Evolutionary conservation across 202 grass and related monocot species (phyloP), one percentile per base, ranked within the genome.

Genomic region (Cymbopogon flexuosus): DNA sequence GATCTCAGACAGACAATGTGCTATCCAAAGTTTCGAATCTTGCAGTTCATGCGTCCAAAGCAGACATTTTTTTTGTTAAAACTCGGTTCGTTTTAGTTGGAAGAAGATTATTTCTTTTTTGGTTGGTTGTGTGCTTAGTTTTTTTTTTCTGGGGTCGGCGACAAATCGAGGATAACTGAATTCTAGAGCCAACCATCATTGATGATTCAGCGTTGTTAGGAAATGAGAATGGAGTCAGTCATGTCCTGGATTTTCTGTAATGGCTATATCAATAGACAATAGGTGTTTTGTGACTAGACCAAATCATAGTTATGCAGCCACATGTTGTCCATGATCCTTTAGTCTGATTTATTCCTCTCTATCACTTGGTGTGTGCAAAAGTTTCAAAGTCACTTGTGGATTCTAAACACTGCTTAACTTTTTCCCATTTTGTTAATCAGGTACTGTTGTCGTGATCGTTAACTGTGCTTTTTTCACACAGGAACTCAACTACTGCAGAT

Each of bases 401-500:
- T 57, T 13, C 42, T 79, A 72, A 52, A 71, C 1, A 41, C 0
- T 9, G 23, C 37, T 30, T 8, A 72, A 5, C n/a, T 16, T 69
- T 49, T 18, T 58, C 70, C 37, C 39, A 14, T 68, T 64, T 80
- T 86, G 33, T 14, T 21, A 31, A 59, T 37, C 16, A 8, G 33
- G 21, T 45, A 40, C 3, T 18, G 19, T 47, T 1, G 14, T 30
- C 43, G 65, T 35, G 12, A 61, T 47, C 54, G 70, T 79, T 80
- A 56, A 75, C 18, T 63, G 14, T 80, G 81, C 3, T 84, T 82
- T 79, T 3, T 70, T 81, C 76, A 29, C 79, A 47, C 81, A 88
- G 76, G 63, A 21, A 54, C 30, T 72, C 80, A 70, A 57, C 42
- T 81, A 5, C 52, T 49, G 14, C 10, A 5, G 62, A 62, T 66